Base-by-base conservation (phyloP, 1,284 basidiomycete genomes). In the Abortiporus biennis region DNA sequence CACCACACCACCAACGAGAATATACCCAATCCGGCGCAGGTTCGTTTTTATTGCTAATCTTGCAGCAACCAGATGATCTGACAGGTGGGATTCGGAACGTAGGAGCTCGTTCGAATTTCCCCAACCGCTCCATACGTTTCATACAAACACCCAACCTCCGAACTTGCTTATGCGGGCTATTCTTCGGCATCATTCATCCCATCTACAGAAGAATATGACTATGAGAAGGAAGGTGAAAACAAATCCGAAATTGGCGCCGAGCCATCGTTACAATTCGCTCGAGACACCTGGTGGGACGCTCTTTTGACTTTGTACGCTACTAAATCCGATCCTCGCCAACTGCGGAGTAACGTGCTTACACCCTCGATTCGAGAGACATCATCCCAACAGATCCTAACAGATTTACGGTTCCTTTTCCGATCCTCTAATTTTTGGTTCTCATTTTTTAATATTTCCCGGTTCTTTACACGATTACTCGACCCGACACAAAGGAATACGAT, bases 201-300 rank as follows among this genome's bases (percentile, higher is more conserved):
- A 11, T 23, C 31, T 38, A 27, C 38, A 24, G 37, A 19, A 15
- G 40, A 41, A 11, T 38, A 41, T 30, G 54, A 59, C 24, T 58
- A 64, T 33, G 44, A 64, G 13, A 61, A 68, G 38, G 61, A 66
- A 13, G 55, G 63, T 33, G 58, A 66, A 43, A 59, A 61, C 24
- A 48, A 44, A 20, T 43, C 50, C 6, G 47, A 57, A 52, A 73
- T 72, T 23, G 59, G 54, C 22, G 54, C 64, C 37, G 74, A 77
- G 46, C 84, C 83, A 5, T 80, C 80, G 11, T 59, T 81, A 21
- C 69, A 71, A 36, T 85, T 83, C 57, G 66, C 69, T 21, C 80
- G 81, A 40, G 77, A 81, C 64, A 78, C 76, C 24, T 87, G 85
- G 85, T 88, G 82, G 80, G 86, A 87, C 54, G 75, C 71, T 3